Evolutionary conservation across 2,329 filamentous ascomycete species (phyloP).

Genomic region (Mycocentrospora acerina): DNA sequence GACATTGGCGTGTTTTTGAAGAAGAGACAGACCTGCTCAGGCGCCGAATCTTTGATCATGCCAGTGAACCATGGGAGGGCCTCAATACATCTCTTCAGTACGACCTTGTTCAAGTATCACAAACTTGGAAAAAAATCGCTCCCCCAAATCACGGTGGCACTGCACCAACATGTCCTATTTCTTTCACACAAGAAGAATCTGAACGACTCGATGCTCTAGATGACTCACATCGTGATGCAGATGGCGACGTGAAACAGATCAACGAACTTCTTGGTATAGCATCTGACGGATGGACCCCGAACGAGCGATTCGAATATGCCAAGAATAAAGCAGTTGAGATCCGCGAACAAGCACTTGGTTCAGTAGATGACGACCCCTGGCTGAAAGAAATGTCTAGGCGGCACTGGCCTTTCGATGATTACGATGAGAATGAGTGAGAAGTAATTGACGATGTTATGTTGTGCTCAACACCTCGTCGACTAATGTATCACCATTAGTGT

Average conservation of each 20-base stretch:
- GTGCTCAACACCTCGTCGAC: neutral
- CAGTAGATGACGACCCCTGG: constrained; percentile 18
- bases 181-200: constrained; percentile 16
- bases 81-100: constrained; percentile 28
- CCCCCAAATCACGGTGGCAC: constrained; percentile 3
- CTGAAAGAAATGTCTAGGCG: constrained; percentile 18
- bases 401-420: constrained; percentile 31
- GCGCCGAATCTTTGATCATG: constrained; percentile 23
- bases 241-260: constrained; percentile 20
- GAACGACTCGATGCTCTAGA: constrained; percentile 14
- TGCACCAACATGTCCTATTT: constrained; percentile 15
- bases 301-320: constrained; percentile 22
- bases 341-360: constrained; percentile 16
- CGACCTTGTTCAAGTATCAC: constrained; percentile 19
- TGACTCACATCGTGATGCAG: constrained; percentile 16
- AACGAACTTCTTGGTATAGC: constrained; percentile 22
- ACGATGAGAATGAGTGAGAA: constrained; percentile 19
- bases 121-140: constrained; percentile 21
- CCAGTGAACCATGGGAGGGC: constrained; percentile 31
- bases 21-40: constrained; percentile 19
- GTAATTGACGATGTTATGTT: neutral
- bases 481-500: too few relatives aligned
- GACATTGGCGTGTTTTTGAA: constrained; percentile 27
- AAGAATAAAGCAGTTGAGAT: constrained; percentile 16
- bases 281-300: constrained; percentile 28